Conservation (phyloP, 2,329 filamentous ascomycete species). For the Davidsoniella australis region DNA sequence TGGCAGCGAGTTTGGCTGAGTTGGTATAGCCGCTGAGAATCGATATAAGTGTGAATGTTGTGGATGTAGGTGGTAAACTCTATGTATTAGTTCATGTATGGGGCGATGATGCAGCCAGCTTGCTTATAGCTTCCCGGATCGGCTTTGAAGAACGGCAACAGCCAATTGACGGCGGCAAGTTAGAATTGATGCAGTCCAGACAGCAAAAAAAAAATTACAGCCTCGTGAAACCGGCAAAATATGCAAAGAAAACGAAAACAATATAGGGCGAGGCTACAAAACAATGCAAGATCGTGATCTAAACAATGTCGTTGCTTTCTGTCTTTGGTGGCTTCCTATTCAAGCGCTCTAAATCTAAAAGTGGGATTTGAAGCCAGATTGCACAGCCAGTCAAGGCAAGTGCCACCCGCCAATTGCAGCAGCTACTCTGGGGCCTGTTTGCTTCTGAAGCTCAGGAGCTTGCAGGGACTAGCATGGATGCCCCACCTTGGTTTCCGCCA, state of each 20-base stretch:
- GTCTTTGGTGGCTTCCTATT: neutral
- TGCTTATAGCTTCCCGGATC: neutral
- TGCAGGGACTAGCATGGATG: neutral
- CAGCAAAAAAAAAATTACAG: slow-evolving; percentile 7
- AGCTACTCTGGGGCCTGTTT: neutral
- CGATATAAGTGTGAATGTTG: neutral
- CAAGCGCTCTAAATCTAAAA: slow-evolving; percentile 1
- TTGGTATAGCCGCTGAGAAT: neutral
- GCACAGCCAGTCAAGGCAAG: slow-evolving; percentile 17
- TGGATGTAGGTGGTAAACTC: neutral
- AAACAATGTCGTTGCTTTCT: neutral
- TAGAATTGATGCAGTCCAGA: slow-evolving; percentile 7
- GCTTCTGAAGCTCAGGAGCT: neutral
- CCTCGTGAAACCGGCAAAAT: neutral
- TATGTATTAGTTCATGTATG: neutral
- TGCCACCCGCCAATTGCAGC: slow-evolving; percentile 2
- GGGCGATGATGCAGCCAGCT: neutral
- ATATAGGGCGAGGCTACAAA: neutral
- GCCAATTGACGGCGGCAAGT: too few species aligned
- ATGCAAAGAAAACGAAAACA: slow-evolving; percentile 4
- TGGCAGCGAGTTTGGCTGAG: neutral
- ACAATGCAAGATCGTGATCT: neutral
- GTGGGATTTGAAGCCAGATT: slow-evolving; percentile 29
- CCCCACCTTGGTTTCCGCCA: neutral
- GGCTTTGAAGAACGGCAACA: neutral